Evolutionary conservation across 352 stramenopile genomes (phyloP).

Genomic region (Blastocystis sp.): DNA sequence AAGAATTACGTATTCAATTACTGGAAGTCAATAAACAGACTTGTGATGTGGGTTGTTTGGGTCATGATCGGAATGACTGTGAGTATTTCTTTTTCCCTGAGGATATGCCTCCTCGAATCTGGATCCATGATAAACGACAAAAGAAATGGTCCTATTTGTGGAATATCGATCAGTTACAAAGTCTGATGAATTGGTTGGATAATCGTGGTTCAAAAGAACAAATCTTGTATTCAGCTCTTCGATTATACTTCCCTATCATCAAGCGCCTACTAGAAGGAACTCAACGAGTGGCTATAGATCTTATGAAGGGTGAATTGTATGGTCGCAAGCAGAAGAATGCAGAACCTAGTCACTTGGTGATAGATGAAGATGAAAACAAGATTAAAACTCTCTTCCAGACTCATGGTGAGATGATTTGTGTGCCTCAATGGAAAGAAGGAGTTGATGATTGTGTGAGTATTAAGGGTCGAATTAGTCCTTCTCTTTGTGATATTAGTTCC

Average conservation of each 20-base stretch:
- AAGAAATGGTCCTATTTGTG: background rate
- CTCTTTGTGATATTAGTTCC: background rate
- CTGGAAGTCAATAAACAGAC: background rate
- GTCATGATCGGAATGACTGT: background rate
- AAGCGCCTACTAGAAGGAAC: background rate
- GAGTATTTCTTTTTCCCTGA: slow-evolving; percentile 30
- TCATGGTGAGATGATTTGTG: background rate
- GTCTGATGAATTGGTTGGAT: slow-evolving; percentile 12
- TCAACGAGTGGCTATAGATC: background rate
- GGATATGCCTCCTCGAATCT: slow-evolving; percentile 9
- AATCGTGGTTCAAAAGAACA: slow-evolving; percentile 49
- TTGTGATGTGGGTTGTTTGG: background rate
- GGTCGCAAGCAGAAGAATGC: background rate
- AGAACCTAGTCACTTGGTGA: background rate
- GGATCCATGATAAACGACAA: background rate
- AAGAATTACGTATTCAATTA: background rate
- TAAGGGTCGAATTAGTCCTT: background rate
- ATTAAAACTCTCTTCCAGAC: background rate
- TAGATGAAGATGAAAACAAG: background rate
- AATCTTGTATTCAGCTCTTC: slow-evolving; percentile 27
- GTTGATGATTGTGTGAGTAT: background rate
- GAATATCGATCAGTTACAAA: background rate
- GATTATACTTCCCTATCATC: background rate
- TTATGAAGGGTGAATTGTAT: background rate
- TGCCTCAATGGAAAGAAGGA: background rate